A percentile compares a stretch with the other conserved stretches of the same genome.
These are phyloP conservation scores for Candida patagonica DNA, from an alignment of 805 yeast genomes.

Conservation along the genomic window DNA sequence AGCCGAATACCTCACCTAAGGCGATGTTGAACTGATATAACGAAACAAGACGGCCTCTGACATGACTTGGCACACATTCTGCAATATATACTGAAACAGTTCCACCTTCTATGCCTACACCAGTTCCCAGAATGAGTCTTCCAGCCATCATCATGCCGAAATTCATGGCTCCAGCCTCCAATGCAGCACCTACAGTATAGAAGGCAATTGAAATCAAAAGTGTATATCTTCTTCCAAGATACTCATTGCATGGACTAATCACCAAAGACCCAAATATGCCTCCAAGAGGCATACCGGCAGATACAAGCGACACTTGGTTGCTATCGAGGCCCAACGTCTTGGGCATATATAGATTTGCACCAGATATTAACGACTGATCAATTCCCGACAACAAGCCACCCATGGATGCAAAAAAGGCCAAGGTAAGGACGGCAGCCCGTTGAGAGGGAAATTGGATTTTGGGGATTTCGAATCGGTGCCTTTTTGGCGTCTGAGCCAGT, in stretches of 20 bases:
- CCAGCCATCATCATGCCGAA: slow-evolving; percentile 43
- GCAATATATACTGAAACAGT: slow-evolving; percentile 44
- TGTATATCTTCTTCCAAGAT: slow-evolving; percentile 10
- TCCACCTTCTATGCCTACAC: slow-evolving; percentile 43
- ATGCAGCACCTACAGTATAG: slow-evolving; percentile 22
- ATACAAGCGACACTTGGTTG: slow-evolving; percentile 43
- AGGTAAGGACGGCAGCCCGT: slow-evolving; percentile 36
- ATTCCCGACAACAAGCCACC: slow-evolving; percentile 60
- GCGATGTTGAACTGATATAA: slow-evolving; percentile 38
- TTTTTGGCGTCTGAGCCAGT: slow-evolving; percentile 5
- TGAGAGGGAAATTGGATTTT: slow-evolving; percentile 34
- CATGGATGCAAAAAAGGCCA: slow-evolving; percentile 50
- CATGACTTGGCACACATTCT: slow-evolving; percentile 31
- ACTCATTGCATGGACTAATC: slow-evolving; percentile 10
- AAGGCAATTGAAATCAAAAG: slow-evolving; percentile 40
- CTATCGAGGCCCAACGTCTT: slow-evolving; percentile 32
- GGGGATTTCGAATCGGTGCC: not conserved
- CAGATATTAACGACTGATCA: slow-evolving; percentile 59
- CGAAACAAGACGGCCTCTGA: slow-evolving; percentile 31
- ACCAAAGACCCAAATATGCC: slow-evolving; percentile 14
- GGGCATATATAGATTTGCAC: slow-evolving; percentile 48
- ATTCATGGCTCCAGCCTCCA: slow-evolving; percentile 30
- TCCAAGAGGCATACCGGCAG: slow-evolving; percentile 53
- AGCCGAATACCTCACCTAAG: slow-evolving; percentile 57
- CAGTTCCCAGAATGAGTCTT: slow-evolving; percentile 42